Percentiles rank a stretch among this genome's conserved stretches.
Conservation (phyloP, 1,284 basidiomycete genomes). For the Ceratorhiza oryzae-sativae region DNA sequence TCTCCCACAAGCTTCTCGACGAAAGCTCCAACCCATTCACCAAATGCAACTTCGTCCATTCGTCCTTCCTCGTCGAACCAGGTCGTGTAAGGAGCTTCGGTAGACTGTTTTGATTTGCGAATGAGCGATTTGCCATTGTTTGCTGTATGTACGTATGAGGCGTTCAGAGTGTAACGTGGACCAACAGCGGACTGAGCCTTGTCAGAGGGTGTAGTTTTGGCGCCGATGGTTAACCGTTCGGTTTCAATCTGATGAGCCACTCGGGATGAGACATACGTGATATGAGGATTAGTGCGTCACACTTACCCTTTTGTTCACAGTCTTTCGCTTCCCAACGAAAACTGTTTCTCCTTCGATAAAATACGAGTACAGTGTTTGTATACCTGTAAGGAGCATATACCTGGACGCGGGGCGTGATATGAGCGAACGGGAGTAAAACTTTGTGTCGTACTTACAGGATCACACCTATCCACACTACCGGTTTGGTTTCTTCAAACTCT, state of each 20-base stretch:
- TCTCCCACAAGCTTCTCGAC: constrained; percentile 51
- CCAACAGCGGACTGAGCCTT: constrained; percentile 14
- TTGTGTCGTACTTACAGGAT: constrained; percentile 62
- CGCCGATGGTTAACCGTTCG: constrained; percentile 76
- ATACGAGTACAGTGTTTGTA: constrained; percentile 79
- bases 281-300: constrained; percentile 10
- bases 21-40: constrained; percentile 72
- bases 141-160: constrained; percentile 31
- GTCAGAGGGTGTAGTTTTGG: constrained; percentile 63
- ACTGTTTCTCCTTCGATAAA: constrained; percentile 81
- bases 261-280: constrained; percentile 7
- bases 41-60: constrained; percentile 72
- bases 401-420: constrained; percentile 52
- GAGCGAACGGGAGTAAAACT: constrained; percentile 3
- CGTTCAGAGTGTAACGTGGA: constrained; percentile 26
- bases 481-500: constrained; percentile 86
- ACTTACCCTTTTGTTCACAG: constrained; percentile 77
- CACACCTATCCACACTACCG: constrained; percentile 78
- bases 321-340: constrained; percentile 83
- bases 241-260: constrained; percentile 69
- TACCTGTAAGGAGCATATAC: constrained; percentile 71
- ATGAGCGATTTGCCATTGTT: constrained; percentile 39
- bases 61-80: constrained; percentile 55
- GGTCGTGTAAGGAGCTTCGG: constrained; percentile 27
- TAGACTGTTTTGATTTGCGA: constrained; percentile 32